phyloP scores from a whole-genome alignment of 1,284 basidiomycete genomes.

The Tranzscheliella williamsii region DNA sequence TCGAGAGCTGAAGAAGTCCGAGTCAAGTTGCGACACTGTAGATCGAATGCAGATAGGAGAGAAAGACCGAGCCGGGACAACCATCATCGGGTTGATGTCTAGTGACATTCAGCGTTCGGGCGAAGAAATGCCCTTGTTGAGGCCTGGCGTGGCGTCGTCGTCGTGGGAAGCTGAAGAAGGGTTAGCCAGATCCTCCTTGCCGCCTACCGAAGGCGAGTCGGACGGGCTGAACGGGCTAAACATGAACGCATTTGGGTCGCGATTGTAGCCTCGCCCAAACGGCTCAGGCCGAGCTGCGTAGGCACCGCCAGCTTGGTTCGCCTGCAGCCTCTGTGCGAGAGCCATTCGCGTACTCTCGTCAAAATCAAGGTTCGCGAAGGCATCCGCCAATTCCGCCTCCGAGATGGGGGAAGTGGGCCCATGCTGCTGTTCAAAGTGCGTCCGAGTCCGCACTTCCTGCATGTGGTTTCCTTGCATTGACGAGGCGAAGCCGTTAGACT shows the following conservation, averaged over 20 bases:
- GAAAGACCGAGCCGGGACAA: no score
- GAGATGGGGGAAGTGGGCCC: conserved; percentile 4
- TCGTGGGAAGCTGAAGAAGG: conserved; percentile 10
- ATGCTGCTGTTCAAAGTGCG: not conserved
- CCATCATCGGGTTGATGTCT: no score
- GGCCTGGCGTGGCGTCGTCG: not conserved
- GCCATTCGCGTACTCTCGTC: conserved; percentile 15
- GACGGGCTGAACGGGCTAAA: conserved; percentile 47
- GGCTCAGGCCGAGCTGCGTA: not conserved
- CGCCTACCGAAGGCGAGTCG: conserved; percentile 38
- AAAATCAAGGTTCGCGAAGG: conserved; percentile 28
- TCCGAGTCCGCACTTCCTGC: not conserved
- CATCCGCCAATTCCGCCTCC: conserved; percentile 21
- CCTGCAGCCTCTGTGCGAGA: conserved; percentile 14
- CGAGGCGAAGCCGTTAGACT: not conserved
- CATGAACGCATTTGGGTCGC: conserved; percentile 40
- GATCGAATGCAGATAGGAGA: no score
- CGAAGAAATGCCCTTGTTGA: not conserved
- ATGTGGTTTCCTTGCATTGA: not conserved
- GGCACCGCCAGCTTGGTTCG: not conserved
- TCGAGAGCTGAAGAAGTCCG: no score
- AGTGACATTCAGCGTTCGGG: not conserved
- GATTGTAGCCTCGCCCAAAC: conserved; percentile 16
- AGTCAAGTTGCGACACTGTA: no score
- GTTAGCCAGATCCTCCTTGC: conserved; percentile 24